Evolutionary conservation across 1,284 basidiomycete genomes (phyloP), one percentile per base, ranked within the genome.

Genomic region (Lentinula novae-zelandiae): DNA sequence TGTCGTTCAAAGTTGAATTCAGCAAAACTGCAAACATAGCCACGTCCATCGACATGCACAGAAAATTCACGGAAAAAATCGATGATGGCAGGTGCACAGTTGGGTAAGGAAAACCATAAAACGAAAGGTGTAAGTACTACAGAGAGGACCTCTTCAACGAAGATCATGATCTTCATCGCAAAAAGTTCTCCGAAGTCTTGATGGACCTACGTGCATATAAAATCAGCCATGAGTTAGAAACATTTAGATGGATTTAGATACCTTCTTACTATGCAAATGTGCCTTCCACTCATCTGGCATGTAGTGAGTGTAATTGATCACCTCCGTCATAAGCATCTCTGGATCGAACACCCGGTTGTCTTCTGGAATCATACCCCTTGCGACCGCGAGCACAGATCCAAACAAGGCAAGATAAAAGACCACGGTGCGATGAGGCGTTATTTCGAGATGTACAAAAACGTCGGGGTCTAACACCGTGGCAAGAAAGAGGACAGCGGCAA

Each of bases 31-130:
- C 97, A 99, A 8, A 99, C 93, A 70, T 97, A 96, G 9, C 97
- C 96, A 2, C 97, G 82, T 1, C 95, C 94, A 67, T 98, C 96
- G 36, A 99, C 92, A 72, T 98, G 96, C 0, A 99, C 89, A 0
- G 95, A 93, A 70, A 97, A 98, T 76, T 98, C 95, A 53, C 95
- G 84, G 82, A 98, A 97, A 71, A 98, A 97, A 71, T 98, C 96
- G 63, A 98, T 84, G 65, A 98, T 92, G 0, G 88, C 88, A 6
- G 91, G 89, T 1, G 96, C 92, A 70, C 93, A 96, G 0, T 78
- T 78, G 0, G 96, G 96, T 5, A 99, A 82, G 13, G 95, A 93
- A 71, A 92, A 90, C 89, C 93, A 95, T 5, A 99, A 80, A 55
- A 99, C 88, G 69, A 97, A 93, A 0, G 96, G 96, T 2, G 96